Evolutionary conservation across 495 filamentous ascomycete species (phyloP).

Genomic region (Penicillium angulare): DNA sequence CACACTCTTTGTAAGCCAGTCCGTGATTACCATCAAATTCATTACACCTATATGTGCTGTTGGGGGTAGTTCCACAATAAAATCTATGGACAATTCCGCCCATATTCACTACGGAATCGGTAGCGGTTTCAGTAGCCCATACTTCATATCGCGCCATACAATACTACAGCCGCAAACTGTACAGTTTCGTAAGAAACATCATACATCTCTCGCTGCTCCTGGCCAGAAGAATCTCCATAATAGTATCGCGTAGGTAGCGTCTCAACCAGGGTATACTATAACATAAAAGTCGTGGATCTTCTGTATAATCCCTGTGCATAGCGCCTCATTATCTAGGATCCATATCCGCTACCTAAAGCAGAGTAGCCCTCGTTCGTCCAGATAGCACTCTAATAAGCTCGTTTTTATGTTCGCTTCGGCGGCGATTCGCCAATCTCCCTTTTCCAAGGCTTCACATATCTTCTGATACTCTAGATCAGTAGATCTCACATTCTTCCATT

Average conservation of each 20-base stretch:
- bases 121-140: neutral
- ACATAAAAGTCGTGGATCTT: neutral
- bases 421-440: neutral
- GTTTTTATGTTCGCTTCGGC: neutral
- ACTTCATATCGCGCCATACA: neutral
- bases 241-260: neutral
- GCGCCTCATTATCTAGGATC: too few relatives aligned
- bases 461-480: neutral
- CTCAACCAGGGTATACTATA: neutral
- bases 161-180: too few relatives aligned
- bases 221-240: neutral
- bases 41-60: too few relatives aligned
- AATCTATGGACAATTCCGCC: neutral
- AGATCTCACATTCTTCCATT: neutral
- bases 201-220: neutral
- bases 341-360: too few relatives aligned
- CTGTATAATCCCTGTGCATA: too few relatives aligned
- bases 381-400: neutral
- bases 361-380: too few relatives aligned
- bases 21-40: too few relatives aligned
- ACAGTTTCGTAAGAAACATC: neutral
- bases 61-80: neutral
- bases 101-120: neutral
- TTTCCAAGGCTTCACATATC: neutral
- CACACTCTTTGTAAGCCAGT: neutral